phyloP scores from a whole-genome alignment of 2,329 filamentous ascomycete species.

The Cyphellophora europaea region DNA sequence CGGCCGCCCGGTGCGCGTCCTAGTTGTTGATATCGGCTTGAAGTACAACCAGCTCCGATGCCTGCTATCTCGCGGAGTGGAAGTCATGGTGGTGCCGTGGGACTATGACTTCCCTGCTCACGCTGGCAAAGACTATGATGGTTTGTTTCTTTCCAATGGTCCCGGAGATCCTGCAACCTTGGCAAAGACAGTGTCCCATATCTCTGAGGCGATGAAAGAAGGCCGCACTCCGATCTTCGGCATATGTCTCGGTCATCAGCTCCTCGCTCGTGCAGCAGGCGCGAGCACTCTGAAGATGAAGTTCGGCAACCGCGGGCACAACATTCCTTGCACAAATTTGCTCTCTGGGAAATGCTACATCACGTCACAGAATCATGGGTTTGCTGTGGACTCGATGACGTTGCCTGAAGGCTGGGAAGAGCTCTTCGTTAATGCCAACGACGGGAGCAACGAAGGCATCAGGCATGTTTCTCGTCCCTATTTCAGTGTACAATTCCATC shows the following conservation, averaged over 20 bases:
- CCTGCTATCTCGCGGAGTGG: constrained; percentile 80
- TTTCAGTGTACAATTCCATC: constrained; percentile 99
- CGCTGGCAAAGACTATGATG: constrained; percentile 78
- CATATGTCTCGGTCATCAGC: constrained; percentile 91
- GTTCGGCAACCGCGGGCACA: constrained; percentile 97
- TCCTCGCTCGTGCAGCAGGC: constrained; percentile 79
- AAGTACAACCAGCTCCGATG: constrained; percentile 98
- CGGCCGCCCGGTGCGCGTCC: constrained; percentile 73
- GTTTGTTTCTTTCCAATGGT: constrained; percentile 95
- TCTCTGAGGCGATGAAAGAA: constrained; percentile 65
- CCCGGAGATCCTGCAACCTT: constrained; percentile 90
- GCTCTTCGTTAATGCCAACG: constrained; percentile 96
- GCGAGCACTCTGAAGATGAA: constrained; percentile 92
- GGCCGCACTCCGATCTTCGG: constrained; percentile 84
- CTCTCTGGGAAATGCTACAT: constrained; percentile 96
- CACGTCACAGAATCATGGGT: constrained; percentile 97
- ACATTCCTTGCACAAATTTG: constrained; percentile 95
- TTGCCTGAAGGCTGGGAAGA: constrained; percentile 78
- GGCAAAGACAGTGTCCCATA: constrained; percentile 67
- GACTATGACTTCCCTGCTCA: constrained; percentile 79
- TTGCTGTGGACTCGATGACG: constrained; percentile 72
- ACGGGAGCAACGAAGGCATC: constrained; percentile 96
- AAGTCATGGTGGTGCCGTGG: constrained; percentile 92
- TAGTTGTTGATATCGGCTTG: constrained; percentile 93
- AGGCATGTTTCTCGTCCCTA: constrained; percentile 76